Percentiles rank a stretch among this genome's conserved stretches.
Conservation (phyloP, 164 flowering plant species). For the Brasenia schreberi region DNA sequence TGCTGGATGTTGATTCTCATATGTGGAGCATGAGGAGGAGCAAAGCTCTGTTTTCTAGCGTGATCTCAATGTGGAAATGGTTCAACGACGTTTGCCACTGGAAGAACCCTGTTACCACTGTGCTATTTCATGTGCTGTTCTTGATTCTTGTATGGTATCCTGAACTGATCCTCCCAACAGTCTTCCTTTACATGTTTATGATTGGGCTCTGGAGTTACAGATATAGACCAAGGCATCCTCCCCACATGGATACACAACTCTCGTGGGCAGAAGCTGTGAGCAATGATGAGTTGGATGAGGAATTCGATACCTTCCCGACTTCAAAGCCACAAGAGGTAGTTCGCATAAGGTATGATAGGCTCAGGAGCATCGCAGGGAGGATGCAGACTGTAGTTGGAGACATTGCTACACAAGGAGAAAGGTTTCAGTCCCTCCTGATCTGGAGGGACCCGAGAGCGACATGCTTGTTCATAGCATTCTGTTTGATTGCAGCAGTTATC, state of each 20-base stretch:
- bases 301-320: constrained; percentile 50
- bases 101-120: constrained; percentile 47
- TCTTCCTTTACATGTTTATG: constrained; percentile 42
- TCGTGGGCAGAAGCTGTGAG: constrained; percentile 47
- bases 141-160: constrained; percentile 46
- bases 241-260: constrained; percentile 44
- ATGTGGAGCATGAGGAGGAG: constrained; percentile 11
- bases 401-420: constrained; percentile 54
- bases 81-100: constrained; percentile 32
- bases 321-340: constrained; percentile 28
- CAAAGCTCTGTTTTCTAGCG: constrained; percentile 39
- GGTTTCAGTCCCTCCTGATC: constrained; percentile 37
- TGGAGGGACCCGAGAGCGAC: constrained; percentile 61
- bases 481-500: constrained; percentile 30
- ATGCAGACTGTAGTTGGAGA: constrained; percentile 52
- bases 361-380: constrained; percentile 44
- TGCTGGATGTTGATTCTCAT: too few species aligned
- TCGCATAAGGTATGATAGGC: constrained; percentile 40
- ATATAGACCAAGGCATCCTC: constrained; percentile 36
- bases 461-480: constrained; percentile 30
- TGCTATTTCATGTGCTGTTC: constrained; percentile 36
- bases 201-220: constrained; percentile 51
- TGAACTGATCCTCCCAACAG: constrained; percentile 42
- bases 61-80: constrained; percentile 27
- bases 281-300: constrained; percentile 51